A percentile compares a stretch with the other conserved stretches of the same genome.
Conservation (phyloP, 2,329 filamentous ascomycete genomes). For the Westerdykella sp. region DNA sequence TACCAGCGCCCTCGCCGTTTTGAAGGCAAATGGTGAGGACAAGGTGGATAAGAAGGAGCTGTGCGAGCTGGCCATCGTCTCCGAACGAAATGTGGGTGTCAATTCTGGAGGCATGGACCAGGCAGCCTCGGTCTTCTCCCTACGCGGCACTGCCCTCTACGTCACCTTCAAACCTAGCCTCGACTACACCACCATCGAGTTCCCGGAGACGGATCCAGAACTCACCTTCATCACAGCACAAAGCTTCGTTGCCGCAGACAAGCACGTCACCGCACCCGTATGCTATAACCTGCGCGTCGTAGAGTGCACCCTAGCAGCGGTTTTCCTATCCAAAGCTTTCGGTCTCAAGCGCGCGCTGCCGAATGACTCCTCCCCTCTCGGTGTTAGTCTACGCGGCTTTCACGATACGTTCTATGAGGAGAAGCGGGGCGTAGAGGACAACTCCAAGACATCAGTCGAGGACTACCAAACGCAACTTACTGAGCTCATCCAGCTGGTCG, state of each 20-base stretch:
- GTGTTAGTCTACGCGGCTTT: conserved; percentile 77
- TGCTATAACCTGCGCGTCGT: conserved; percentile 97
- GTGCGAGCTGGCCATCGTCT: conserved; percentile 88
- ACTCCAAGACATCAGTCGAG: conserved; percentile 41
- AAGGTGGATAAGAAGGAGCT: conserved; percentile 84
- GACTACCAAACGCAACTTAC: conserved; percentile 59
- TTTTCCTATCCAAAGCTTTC: conserved; percentile 56
- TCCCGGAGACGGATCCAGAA: conserved; percentile 75
- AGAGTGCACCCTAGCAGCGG: conserved; percentile 84
- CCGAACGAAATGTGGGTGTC: conserved; percentile 88
- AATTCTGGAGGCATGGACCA: conserved; percentile 99
- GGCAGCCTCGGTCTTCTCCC: conserved; percentile 87
- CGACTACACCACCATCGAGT: conserved; percentile 67
- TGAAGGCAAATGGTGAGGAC: conserved; percentile 75
- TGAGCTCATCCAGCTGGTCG: conserved; percentile 63
- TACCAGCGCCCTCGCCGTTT: conserved; percentile 78
- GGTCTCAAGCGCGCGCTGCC: conserved; percentile 57
- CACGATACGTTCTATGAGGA: conserved; percentile 72
- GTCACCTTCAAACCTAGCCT: conserved; percentile 83
- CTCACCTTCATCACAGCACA: conserved; percentile 91
- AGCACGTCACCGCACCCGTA: conserved; percentile 85
- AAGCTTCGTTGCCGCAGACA: conserved; percentile 89
- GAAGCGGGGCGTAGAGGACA: conserved; percentile 43
- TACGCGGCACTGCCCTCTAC: conserved; percentile 78
- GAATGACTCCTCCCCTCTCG: conserved; percentile 73